Percentiles rank a stretch among this genome's conserved stretches.
Evolutionary conservation across 805 yeast genomes (phyloP).

Genomic region (Metschnikowia koreensis): DNA sequence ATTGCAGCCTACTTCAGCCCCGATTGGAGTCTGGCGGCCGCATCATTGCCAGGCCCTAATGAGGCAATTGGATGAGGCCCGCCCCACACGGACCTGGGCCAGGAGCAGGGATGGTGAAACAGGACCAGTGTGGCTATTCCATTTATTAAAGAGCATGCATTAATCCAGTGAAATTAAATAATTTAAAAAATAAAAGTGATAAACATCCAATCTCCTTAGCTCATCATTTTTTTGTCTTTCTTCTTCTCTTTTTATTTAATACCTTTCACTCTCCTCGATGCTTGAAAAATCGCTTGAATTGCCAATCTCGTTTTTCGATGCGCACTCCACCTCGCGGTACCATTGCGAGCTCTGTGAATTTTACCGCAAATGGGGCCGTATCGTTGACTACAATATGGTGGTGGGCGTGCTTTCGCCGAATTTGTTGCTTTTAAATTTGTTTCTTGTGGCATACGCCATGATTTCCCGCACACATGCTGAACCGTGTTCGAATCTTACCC

Average conservation of each 20-base stretch:
- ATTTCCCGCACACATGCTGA: slow-evolving; percentile 1
- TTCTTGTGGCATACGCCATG: slow-evolving; percentile 6
- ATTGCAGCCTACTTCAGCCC: neutral
- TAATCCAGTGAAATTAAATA: neutral
- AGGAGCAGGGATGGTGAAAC: neutral
- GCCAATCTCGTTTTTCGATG: slow-evolving; percentile 9
- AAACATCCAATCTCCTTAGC: no score
- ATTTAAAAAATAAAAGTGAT: no score
- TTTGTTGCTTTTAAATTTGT: slow-evolving; percentile 11
- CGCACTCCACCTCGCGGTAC: slow-evolving; percentile 6
- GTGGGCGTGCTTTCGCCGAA: slow-evolving; percentile 14
- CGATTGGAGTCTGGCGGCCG: neutral
- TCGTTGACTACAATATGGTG: slow-evolving; percentile 14
- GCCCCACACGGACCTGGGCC: neutral
- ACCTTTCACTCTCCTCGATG: neutral
- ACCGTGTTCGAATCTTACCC: slow-evolving; percentile 11
- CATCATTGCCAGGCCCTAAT: slow-evolving; percentile 7
- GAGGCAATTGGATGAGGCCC: slow-evolving; percentile 6
- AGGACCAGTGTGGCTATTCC: no score
- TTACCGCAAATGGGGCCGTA: slow-evolving; percentile 8
- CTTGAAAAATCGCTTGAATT: slow-evolving; percentile 9
- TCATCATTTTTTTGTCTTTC: no score
- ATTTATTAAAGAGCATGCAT: neutral
- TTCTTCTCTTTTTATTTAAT: neutral
- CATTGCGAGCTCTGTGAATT: slow-evolving; percentile 13